These are phyloP conservation scores for Sporothrix dimorphospora DNA, from an alignment of 2,329 filamentous ascomycete genomes.

Conservation along the genomic window DNA sequence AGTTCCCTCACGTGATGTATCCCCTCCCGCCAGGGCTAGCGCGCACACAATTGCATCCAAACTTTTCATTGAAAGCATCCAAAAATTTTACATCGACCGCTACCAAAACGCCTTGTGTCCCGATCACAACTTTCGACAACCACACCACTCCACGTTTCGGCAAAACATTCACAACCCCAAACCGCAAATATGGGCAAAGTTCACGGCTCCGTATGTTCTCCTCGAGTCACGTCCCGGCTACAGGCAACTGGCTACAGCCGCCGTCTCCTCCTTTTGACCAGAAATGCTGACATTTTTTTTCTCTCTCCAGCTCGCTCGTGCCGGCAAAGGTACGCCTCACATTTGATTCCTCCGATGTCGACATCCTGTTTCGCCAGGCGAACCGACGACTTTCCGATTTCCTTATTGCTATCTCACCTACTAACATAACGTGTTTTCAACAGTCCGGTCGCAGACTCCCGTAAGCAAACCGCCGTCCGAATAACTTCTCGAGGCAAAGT, in stretches of 20 bases:
- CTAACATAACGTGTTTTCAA: slow-evolving; percentile 20
- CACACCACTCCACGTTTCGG: slow-evolving; percentile 19
- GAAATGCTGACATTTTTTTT: slow-evolving; percentile 27
- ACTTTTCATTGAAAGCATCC: slow-evolving; percentile 20
- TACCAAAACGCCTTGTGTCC: slow-evolving; percentile 25
- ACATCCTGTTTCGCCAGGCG: neutral
- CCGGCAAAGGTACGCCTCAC: slow-evolving; percentile 87
- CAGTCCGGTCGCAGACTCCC: slow-evolving; percentile 36
- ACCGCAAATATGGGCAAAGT: slow-evolving; percentile 36
- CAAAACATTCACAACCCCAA: slow-evolving; percentile 21
- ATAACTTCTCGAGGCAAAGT: neutral
- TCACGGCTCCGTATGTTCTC: slow-evolving; percentile 35
- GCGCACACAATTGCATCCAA: slow-evolving; percentile 33
- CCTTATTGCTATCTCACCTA: neutral
- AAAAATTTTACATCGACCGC: slow-evolving; percentile 20
- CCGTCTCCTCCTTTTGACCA: neutral
- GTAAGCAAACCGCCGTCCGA: slow-evolving; percentile 28
- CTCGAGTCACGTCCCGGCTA: neutral
- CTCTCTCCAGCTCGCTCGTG: slow-evolving; percentile 34
- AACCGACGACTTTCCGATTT: neutral
- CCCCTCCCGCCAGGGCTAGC: slow-evolving; percentile 30
- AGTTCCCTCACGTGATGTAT: slow-evolving; percentile 19
- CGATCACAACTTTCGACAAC: slow-evolving; percentile 24
- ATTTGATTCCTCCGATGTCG: slow-evolving; percentile 76
- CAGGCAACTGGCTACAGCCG: neutral